Evolutionary conservation across 768 basidiomycete genomes (phyloP), one percentile per base, ranked within the genome.

Genomic region (Hydnomerulius pinastri): DNA sequence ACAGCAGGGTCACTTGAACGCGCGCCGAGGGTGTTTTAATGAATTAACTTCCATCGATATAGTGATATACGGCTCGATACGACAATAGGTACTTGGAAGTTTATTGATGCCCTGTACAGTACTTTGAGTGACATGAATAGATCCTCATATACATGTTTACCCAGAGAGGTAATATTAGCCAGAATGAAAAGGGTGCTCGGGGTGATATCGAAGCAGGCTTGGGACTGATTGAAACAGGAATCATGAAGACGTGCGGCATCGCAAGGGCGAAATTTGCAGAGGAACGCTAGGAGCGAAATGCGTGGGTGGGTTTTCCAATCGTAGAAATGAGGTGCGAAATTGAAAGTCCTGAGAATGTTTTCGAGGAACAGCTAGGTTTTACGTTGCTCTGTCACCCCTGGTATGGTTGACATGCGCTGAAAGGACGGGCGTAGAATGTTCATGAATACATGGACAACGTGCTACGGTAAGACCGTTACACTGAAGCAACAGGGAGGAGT

Each of bases 41-140:
- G 59, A 58, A 64, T 64, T 43, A 58, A 61, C 28, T 46, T 20
- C 20, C 30, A 65, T 65, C 58, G 60, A 65, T 62, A 46, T 17
- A 37, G 41, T 28, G 54, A 47, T 39, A 47, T 39, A 33, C 50
- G 51, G 46, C 23, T 18, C 38, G 51, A 53, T 43, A 46, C 35
- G 59, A 50, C 15, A 27, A 12, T 51, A 50, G 51, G 50, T 52
- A 44, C 46, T 41, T 29, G 18, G 21, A 42, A 33, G 54, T 35
- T 25, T 39, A 27, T 40, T n/a, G 21, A 21, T 46, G 43, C 40
- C 32, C 38, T 53, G 42, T 32, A 20, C 40, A 28, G 24, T 49
- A 51, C 32, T n/a, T n/a, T n/a, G n/a, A n/a, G 43, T 37, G 38
- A 51, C 43, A 50, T 51, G 54, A 53, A 60, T 43, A 43, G 48